Percentiles rank a stretch among this genome's conserved stretches.
Conservation (phyloP, 2,329 filamentous ascomycete genomes). For the Phaeoacremonium minimum region DNA sequence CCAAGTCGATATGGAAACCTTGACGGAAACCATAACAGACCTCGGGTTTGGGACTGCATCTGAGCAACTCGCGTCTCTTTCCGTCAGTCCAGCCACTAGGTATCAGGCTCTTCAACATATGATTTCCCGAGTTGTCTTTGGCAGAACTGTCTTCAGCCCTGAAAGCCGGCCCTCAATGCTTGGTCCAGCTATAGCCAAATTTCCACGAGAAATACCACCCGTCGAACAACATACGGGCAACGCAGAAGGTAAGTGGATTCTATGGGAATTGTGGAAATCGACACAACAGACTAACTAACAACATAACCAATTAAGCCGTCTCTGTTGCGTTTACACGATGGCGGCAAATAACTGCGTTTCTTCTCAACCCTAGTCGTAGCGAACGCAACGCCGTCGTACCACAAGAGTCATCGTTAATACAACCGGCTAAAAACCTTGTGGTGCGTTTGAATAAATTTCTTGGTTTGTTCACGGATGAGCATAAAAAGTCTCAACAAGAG, state of each 20-base stretch:
- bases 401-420: slow-evolving; percentile 19
- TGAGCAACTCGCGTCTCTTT: slow-evolving; percentile 19
- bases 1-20: slow-evolving; percentile 7
- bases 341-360: slow-evolving; percentile 35
- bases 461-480: slow-evolving; percentile 21
- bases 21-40: slow-evolving; percentile 17
- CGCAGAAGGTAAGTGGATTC: slow-evolving; percentile 22
- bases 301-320: slow-evolving; percentile 13
- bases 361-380: slow-evolving; percentile 31
- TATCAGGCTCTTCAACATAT: slow-evolving; percentile 29
- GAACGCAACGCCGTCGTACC: slow-evolving; percentile 27
- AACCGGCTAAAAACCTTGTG: slow-evolving; percentile 25
- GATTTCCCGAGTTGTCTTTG: slow-evolving; percentile 28
- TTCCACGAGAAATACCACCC: slow-evolving; percentile 22
- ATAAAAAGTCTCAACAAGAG: slow-evolving; percentile 24
- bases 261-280: too few relatives aligned
- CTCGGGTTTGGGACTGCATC: slow-evolving; percentile 19
- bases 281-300: slow-evolving; percentile 1
- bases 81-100: slow-evolving; percentile 24
- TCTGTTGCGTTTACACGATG: slow-evolving; percentile 31
- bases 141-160: slow-evolving; percentile 23
- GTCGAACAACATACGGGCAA: slow-evolving; percentile 17
- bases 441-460: slow-evolving; percentile 27
- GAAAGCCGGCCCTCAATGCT: slow-evolving; percentile 27
- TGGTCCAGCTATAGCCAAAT: slow-evolving; percentile 23